Evolutionary conservation across 75 land plant species (phyloP).

Genomic region (Adiantum capillusveneris): DNA sequence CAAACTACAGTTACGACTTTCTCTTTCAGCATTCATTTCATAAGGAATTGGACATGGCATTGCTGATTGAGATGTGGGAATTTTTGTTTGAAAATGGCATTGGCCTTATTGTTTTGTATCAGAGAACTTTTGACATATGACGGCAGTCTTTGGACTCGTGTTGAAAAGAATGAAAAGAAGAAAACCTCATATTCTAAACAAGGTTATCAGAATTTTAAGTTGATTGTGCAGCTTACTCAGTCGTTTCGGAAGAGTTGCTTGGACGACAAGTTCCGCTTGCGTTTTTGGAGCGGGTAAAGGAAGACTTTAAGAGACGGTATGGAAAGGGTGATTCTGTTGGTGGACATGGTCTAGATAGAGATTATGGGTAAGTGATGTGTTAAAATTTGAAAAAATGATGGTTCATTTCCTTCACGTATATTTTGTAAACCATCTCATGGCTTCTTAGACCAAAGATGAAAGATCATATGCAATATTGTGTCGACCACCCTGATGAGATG

Average conservation of each 20-base stretch:
- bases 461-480: conserved; percentile 71
- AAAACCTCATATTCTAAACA: too few species aligned
- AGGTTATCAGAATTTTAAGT: too few species aligned
- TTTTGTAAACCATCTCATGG: background rate
- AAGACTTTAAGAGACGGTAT: conserved; percentile 47
- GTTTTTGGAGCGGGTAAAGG: conserved; percentile 56
- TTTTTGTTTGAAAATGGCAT: too few species aligned
- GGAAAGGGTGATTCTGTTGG: conserved; percentile 44
- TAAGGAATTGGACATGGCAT: too few species aligned
- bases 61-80: too few species aligned
- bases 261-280: conserved; percentile 58
- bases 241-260: conserved; percentile 55
- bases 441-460: conserved; percentile 53
- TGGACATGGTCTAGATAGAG: conserved; percentile 47
- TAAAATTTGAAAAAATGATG: background rate
- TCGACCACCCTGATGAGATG: conserved; percentile 69
- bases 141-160: too few species aligned
- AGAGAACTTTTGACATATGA: too few species aligned
- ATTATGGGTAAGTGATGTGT: conserved; percentile 37
- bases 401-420: background rate
- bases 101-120: too few species aligned
- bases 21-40: too few species aligned
- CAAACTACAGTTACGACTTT: too few species aligned
- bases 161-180: too few species aligned
- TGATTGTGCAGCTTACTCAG: conserved; percentile 39